Evolutionary conservation across 495 filamentous ascomycete genomes (phyloP).

Genomic region (Pyronema domesticum): DNA sequence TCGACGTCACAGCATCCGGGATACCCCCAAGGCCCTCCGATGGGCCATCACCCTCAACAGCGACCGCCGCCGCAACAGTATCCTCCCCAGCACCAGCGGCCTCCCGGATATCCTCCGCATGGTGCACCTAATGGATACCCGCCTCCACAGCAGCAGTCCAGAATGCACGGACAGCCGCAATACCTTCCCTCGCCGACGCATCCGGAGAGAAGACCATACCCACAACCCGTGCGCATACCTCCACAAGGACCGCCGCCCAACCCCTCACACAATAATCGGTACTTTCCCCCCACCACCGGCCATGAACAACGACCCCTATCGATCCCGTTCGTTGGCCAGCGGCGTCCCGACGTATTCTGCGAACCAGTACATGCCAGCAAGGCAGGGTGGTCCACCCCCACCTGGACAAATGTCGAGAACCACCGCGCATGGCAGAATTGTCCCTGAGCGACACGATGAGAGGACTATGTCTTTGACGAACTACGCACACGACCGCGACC

Average conservation of each 20-base stretch:
- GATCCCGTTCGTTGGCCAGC: conserved; percentile 75
- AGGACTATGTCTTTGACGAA: conserved; percentile 89
- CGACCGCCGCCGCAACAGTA: conserved; percentile 27
- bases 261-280: conserved; percentile 35
- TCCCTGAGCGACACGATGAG: conserved; percentile 84
- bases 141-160: conserved; percentile 26
- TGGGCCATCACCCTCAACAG: conserved; percentile 16
- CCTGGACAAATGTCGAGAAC: conserved; percentile 42
- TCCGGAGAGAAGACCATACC: conserved; percentile 37
- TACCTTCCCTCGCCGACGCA: conserved; percentile 45
- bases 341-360: conserved; percentile 9
- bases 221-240: conserved; percentile 27
- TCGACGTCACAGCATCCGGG: conserved; percentile 32
- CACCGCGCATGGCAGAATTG: conserved; percentile 71
- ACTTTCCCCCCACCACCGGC: conserved; percentile 45
- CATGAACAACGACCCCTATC: conserved; percentile 64
- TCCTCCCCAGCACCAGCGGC: conserved; percentile 24
- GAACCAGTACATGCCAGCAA: conserved; percentile 11
- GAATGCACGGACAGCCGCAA: conserved; percentile 44
- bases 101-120: conserved; percentile 27
- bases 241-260: conserved; percentile 27
- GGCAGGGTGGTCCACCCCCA: conserved; percentile 9
- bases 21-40: not conserved
- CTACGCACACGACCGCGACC: conserved; percentile 60
- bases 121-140: conserved; percentile 27